Conservation (phyloP, 2,329 filamentous ascomycete genomes). For the Cladophialophora carrionii region DNA sequence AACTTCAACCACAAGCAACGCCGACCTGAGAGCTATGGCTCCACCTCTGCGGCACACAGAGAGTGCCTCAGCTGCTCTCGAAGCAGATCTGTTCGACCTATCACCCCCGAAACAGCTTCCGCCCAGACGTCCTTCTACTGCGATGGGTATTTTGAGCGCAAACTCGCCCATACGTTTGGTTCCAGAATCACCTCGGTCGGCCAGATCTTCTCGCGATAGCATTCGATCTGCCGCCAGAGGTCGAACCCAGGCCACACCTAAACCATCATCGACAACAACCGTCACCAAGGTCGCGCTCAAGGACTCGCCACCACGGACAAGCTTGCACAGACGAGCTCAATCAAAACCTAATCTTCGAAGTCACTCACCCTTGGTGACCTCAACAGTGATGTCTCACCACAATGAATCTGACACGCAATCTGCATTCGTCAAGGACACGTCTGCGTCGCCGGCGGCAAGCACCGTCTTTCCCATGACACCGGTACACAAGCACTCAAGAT, state of each 20-base stretch:
- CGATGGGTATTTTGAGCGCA: constrained; percentile 35
- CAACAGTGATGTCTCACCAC: constrained; percentile 19
- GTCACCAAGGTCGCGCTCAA: constrained; percentile 34
- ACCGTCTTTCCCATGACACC: constrained; percentile 38
- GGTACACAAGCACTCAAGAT: constrained; percentile 30
- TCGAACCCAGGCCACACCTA: constrained; percentile 9
- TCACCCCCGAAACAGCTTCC: constrained; percentile 35
- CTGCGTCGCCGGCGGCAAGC: constrained; percentile 34
- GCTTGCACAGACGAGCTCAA: constrained; percentile 31
- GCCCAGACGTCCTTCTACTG: constrained; percentile 36
- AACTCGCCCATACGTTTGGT: constrained; percentile 37
- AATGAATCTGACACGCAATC: constrained; percentile 3
- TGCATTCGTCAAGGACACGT: constrained; percentile 22
- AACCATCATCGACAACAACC: constrained; percentile 21
- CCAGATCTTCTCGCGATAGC: constrained; percentile 14
- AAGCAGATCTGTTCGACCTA: constrained; percentile 37
- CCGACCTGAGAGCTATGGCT: constrained; percentile 8
- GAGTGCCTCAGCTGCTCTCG: constrained; percentile 21
- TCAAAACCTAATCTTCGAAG: constrained; percentile 32
- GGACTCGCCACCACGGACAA: constrained; percentile 25
- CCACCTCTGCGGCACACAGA: constrained; percentile 24
- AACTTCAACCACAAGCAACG: constrained; percentile 33
- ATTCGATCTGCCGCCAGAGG: constrained; percentile 6
- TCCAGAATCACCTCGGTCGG: constrained; percentile 34
- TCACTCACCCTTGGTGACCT: constrained; percentile 30